A percentile compares a stretch with the other conserved stretches of the same genome.
Evolutionary conservation across 345 rosid genomes (phyloP).

Genomic region (Lepidium didymum): DNA sequence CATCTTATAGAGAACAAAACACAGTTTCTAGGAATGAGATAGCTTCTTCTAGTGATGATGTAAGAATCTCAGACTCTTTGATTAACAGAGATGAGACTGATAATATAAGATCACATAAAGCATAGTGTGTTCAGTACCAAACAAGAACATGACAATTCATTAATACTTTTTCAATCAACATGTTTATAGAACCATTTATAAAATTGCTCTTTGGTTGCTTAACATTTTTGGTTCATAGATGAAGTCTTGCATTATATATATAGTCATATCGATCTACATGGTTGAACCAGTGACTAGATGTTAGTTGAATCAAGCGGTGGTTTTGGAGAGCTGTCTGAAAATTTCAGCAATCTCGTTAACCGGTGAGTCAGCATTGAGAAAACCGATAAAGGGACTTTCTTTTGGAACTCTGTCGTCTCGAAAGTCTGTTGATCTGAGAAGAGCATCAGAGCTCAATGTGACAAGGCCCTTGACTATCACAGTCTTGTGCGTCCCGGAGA

Average conservation of each 20-base stretch:
- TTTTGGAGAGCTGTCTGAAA: constrained; percentile 48
- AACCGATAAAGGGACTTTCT: constrained; percentile 56
- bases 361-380: constrained; percentile 36
- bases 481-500: constrained; percentile 77
- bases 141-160: not conserved
- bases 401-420: constrained; percentile 65
- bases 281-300: not conserved
- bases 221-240: no score
- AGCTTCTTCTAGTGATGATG: constrained; percentile 20
- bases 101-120: constrained; percentile 24
- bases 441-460: constrained; percentile 50
- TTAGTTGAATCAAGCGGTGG: constrained; percentile 21
- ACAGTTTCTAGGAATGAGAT: constrained; percentile 10
- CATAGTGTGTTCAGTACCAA: constrained; percentile 16
- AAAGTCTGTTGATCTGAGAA: constrained; percentile 52
- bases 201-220: no score
- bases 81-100: constrained; percentile 35
- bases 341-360: constrained; percentile 47
- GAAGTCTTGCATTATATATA: no score
- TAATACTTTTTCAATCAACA: not conserved
- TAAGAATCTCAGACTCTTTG: constrained; percentile 46
- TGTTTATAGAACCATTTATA: no score
- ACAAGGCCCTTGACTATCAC: constrained; percentile 57
- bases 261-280: not conserved
- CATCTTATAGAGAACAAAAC: constrained; percentile 52